Base-by-base conservation (phyloP, 495 filamentous ascomycete species). In the Hypoxylon intermedium region DNA sequence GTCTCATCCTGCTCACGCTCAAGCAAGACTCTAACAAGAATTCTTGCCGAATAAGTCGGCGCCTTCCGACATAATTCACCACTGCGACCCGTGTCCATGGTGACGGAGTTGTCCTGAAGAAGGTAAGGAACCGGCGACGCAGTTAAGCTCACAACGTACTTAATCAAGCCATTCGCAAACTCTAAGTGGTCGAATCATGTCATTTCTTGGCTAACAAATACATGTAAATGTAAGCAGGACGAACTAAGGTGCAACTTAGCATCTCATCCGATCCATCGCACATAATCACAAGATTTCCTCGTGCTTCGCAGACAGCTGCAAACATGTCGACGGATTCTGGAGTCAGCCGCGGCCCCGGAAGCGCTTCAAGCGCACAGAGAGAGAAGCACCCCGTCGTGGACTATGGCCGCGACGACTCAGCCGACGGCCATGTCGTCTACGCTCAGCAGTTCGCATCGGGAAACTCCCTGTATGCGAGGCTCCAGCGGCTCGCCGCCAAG, bases 401-500 rank as follows among this genome's bases (percentile, higher is more conserved):
- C 19, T 67, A 72, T 55, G 78, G 75, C 48, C 44, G 71, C 16
- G 72, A 73, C 36, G 77, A 81, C 55, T 73, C 78, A 16, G 71
- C 82, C 53, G 79, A 82, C 56, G 74, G 79, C 20, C 82, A 83
- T 45, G 86, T 84, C 2, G 83, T 89, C 2, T 77, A 80, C 9
- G 80, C 82, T 18, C 81, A 88, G 67, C 84, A 75, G 53, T 87
- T 92, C 60, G 77, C 78, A 41, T 77, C 84, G 24, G 88, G 88
- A 50, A 71, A 85, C 52, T 82, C 80, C 18, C 51, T 78, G 23
- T 87, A 84, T 63, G 89, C 88, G 15, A 89, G 82, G 72, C 58
- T 89, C 4, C 88, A 92, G 75, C 83, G 86, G 9, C 61, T 90
- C 13, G 89, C 87, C 0, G 87, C 83, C 4, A 85, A 80, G 60